Evolutionary conservation across 345 rosid genomes (phyloP).

Genomic region (Conringia planisiliqua): DNA sequence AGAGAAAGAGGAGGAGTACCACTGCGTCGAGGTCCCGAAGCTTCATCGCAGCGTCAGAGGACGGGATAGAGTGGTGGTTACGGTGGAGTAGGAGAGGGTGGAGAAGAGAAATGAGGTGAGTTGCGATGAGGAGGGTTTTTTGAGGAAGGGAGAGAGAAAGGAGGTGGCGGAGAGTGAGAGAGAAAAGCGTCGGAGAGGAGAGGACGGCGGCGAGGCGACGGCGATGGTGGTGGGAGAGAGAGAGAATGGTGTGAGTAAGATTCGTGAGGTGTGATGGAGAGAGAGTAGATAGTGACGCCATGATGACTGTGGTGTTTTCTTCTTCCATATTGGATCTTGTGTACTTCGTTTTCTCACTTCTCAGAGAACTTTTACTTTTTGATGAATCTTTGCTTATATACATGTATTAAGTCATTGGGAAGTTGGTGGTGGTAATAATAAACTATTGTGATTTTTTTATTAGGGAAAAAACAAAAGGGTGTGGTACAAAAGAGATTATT

Average conservation of each 20-base stretch:
- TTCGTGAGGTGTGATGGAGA: constrained; percentile 42
- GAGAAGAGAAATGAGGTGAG: constrained; percentile 78
- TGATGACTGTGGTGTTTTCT: constrained; percentile 38
- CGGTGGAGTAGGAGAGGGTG: constrained; percentile 50
- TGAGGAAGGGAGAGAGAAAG: constrained; percentile 61
- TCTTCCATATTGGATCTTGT: constrained; percentile 59
- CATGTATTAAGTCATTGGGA: constrained; percentile 12
- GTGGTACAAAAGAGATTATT: constrained; percentile 33
- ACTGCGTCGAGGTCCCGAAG: constrained; percentile 76
- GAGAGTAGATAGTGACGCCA: constrained; percentile 65
- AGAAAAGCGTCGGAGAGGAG: constrained; percentile 72
- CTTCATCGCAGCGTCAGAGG: constrained; percentile 30
- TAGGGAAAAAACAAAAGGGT: constrained; percentile 10
- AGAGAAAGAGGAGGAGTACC: constrained; percentile 77
- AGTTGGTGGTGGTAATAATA: constrained; percentile 14
- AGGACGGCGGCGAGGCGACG: constrained; percentile 65
- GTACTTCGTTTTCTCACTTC: constrained; percentile 27
- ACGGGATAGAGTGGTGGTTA: constrained; percentile 29
- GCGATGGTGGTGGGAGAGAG: constrained; percentile 49
- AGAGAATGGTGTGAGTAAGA: constrained; percentile 53
- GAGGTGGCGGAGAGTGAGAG: constrained; percentile 74
- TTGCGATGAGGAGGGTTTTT: constrained; percentile 75
- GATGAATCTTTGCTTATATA: constrained; percentile 29
- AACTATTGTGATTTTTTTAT: constrained; percentile 3
- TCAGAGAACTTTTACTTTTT: constrained; percentile 15